Percentiles rank a stretch among this genome's conserved stretches.
Evolutionary conservation across 2,329 filamentous ascomycete species (phyloP).

Genomic region (Chaetomium olivaceum): DNA sequence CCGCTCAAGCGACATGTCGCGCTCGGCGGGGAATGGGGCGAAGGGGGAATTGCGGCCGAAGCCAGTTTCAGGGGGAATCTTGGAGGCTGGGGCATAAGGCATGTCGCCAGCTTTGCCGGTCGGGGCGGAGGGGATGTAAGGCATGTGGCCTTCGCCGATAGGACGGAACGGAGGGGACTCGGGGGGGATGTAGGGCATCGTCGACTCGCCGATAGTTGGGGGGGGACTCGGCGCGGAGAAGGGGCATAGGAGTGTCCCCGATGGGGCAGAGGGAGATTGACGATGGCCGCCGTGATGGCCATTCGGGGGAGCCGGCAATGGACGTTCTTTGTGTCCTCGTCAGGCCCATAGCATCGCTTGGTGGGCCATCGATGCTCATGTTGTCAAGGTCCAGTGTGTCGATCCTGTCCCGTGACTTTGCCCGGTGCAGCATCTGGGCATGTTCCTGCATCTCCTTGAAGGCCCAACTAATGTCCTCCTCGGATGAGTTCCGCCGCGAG

Average conservation of each 20-base stretch:
- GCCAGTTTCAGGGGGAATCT: slow-evolving; percentile 45
- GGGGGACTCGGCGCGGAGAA: slow-evolving; percentile 37
- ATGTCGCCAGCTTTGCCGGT: slow-evolving; percentile 34
- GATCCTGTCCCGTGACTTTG: slow-evolving; percentile 44
- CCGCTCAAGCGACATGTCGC: slow-evolving; percentile 50
- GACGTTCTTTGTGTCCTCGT: slow-evolving; percentile 36
- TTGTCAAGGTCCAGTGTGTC: slow-evolving; percentile 39
- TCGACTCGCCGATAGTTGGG: slow-evolving; percentile 36
- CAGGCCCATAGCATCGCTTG: slow-evolving; percentile 40
- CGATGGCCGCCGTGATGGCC: slow-evolving; percentile 29
- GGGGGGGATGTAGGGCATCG: slow-evolving; percentile 32
- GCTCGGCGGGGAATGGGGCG: slow-evolving; percentile 44
- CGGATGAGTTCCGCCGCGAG: slow-evolving; percentile 60
- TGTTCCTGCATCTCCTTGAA: slow-evolving; percentile 79
- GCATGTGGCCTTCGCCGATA: slow-evolving; percentile 39
- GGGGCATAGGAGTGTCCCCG: slow-evolving; percentile 38
- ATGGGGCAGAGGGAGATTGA: slow-evolving; percentile 35
- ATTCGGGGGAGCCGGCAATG: slow-evolving; percentile 38
- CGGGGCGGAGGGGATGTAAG: slow-evolving; percentile 38
- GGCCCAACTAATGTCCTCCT: slow-evolving; percentile 68
- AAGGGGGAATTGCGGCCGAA: slow-evolving; percentile 40
- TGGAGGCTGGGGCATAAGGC: slow-evolving; percentile 36
- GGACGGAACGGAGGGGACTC: slow-evolving; percentile 33
- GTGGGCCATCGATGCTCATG: slow-evolving; percentile 41
- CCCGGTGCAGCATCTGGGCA: slow-evolving; percentile 49